Evolutionary conservation across 2,329 filamentous ascomycete species (phyloP), one percentile per base, ranked within the genome.

Genomic region (Orbilia oligospora): DNA sequence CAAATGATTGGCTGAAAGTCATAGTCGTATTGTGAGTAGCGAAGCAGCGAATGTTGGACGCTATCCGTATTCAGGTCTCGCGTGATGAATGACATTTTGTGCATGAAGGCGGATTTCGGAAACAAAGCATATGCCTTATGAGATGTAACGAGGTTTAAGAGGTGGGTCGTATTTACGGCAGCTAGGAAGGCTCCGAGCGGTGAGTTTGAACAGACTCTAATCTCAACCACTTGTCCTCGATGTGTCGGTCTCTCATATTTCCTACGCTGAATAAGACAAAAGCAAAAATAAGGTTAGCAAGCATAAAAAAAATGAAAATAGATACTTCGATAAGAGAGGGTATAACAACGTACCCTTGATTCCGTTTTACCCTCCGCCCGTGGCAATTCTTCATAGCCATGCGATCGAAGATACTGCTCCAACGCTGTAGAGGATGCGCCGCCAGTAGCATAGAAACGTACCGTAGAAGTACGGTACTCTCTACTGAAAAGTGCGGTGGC

Each of bases 401-500:
- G 67, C 1, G 46, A 67, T 46, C 44, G 36, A 30, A 77, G 20
- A 18, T 67, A 71, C 18, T 67, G 51, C 22, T 77, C 73, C 46
- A 77, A 22, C 1, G 73, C 73, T 3, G 48, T 27, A 0, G 73
- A 51, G 16, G 65, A 38, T 10, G 46, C 30, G 20, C 73, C 73
- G 5, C 49, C 30, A 5, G 49, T 71, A 16, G 71, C 73, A 33
- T 71, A 77, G 53, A 77, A 77, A n/a, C 67, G 58, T 20, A 77
- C 12, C 9, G 48, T 18, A 0, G 73, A 48, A 44, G 73, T 68
- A 5, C 30, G 30, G 36, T 44, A 77, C 33, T 77, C 66, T 46
- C 73, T 67, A 24, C 73, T 77, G 51, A 77, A 77, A 55, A 77
- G 63, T n/a, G 67, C 58, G n/a, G 73, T 71, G 6, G 73, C 67